These are phyloP conservation scores for Polyporus tsugae DNA, from an alignment of 1,284 basidiomycete species.

Conservation along the genomic window DNA sequence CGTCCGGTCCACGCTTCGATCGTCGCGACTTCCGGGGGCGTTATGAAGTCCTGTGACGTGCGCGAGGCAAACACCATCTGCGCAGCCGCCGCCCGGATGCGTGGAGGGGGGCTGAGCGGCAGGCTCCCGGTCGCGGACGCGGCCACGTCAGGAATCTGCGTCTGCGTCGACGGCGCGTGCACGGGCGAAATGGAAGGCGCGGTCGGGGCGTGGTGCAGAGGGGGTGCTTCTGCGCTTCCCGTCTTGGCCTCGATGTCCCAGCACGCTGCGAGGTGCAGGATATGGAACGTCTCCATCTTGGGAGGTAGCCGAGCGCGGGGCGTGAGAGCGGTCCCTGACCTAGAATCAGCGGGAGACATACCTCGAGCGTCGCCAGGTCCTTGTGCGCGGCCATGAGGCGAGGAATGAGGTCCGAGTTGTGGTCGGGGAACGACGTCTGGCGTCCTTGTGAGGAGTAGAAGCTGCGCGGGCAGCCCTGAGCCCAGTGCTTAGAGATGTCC, in stretches of 20 bases:
- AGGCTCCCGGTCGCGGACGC: slow-evolving; percentile 33
- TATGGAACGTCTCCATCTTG: slow-evolving; percentile 86
- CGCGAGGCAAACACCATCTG: slow-evolving; percentile 90
- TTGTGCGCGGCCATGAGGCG: slow-evolving; percentile 56
- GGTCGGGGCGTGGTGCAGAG: slow-evolving; percentile 55
- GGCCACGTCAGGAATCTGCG: slow-evolving; percentile 41
- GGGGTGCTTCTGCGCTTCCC: slow-evolving; percentile 41
- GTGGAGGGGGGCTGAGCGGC: slow-evolving; percentile 43
- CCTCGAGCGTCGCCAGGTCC: slow-evolving; percentile 74
- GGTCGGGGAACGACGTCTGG: slow-evolving; percentile 81
- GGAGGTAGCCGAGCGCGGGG: slow-evolving; percentile 23
- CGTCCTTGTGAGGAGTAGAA: slow-evolving; percentile 90
- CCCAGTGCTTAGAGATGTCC: slow-evolving; percentile 15
- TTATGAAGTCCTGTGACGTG: slow-evolving; percentile 79
- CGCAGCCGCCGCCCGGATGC: slow-evolving; percentile 77
- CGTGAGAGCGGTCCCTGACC: slow-evolving; percentile 1
- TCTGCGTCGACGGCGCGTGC: slow-evolving; percentile 40
- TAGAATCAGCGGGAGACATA: slow-evolving; percentile 38
- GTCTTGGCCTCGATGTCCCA: slow-evolving; percentile 46
- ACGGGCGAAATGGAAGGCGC: slow-evolving; percentile 42
- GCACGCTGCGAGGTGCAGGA: slow-evolving; percentile 75
- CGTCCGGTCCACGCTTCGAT: slow-evolving; percentile 75
- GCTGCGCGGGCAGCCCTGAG: slow-evolving; percentile 45
- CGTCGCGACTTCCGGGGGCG: slow-evolving; percentile 68
- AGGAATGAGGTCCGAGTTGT: slow-evolving; percentile 73